Evolutionary conservation across 1,284 basidiomycete species (phyloP).

Genomic region (Tetrapyrgos nigripes): DNA sequence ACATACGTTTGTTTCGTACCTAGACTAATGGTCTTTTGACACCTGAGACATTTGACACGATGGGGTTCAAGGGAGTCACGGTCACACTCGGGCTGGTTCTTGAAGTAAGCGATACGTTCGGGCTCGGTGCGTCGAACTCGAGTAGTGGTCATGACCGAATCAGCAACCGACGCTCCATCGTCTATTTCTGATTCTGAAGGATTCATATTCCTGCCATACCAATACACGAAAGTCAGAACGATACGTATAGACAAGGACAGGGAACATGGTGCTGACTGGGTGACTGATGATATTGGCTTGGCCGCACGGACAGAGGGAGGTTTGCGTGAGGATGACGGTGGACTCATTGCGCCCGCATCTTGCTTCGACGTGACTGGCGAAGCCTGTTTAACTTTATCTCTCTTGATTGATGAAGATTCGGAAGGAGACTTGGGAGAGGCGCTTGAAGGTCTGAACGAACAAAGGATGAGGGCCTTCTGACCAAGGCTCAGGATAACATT

Average conservation of each 20-base stretch:
- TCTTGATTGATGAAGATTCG: constrained; percentile 25
- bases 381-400: too few relatives aligned
- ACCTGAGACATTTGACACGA: constrained; percentile 60
- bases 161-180: constrained; percentile 53
- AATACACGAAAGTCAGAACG: neutral
- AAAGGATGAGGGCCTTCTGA: constrained; percentile 38
- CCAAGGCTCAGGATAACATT: constrained; percentile 22
- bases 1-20: constrained; percentile 58
- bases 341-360: constrained; percentile 13
- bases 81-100: constrained; percentile 61
- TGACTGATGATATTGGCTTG: constrained; percentile 16
- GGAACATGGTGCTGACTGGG: constrained; percentile 3
- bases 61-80: constrained; percentile 56
- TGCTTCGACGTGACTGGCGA: too few relatives aligned
- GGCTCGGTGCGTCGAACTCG: constrained; percentile 59
- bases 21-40: constrained; percentile 58
- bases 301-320: constrained; percentile 26
- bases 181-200: constrained; percentile 45
- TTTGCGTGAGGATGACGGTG: constrained; percentile 27
- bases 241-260: neutral
- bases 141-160: constrained; percentile 46
- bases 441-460: constrained; percentile 35
- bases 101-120: constrained; percentile 66
- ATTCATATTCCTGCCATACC: constrained; percentile 8
- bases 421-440: constrained; percentile 31